Percentiles rank a stretch among this genome's conserved stretches.
These are phyloP conservation scores for Sclerotiophoma versabilis DNA, from an alignment of 2,329 filamentous ascomycete species.

Conservation along the genomic window DNA sequence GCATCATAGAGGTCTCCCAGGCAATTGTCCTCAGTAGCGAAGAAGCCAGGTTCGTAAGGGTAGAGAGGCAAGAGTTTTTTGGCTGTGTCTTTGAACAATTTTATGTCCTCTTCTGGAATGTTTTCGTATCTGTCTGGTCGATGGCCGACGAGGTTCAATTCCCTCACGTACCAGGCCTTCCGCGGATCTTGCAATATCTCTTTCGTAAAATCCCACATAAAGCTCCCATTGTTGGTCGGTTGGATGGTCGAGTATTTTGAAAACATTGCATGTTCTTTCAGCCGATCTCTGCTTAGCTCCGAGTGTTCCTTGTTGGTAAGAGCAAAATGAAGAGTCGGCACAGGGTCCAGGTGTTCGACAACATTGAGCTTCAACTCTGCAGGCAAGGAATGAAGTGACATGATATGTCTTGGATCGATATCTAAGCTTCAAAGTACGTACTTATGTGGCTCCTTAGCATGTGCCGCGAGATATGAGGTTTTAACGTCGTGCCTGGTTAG, in stretches of 20 bases:
- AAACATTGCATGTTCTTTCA: slow-evolving; percentile 18
- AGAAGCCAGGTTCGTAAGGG: not conserved
- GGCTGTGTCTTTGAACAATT: slow-evolving; percentile 8
- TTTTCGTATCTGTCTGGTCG: slow-evolving; percentile 4
- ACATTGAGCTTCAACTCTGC: slow-evolving; percentile 22
- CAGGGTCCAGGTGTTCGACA: slow-evolving; percentile 19
- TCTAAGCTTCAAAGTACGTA: not conserved
- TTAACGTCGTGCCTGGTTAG: not conserved
- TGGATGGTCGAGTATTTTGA: slow-evolving; percentile 12
- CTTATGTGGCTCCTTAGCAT: not conserved
- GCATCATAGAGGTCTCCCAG: not conserved
- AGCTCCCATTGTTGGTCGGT: not conserved
- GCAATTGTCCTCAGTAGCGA: not conserved
- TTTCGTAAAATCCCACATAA: slow-evolving; percentile 17
- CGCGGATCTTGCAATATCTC: slow-evolving; percentile 19
- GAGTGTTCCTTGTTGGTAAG: slow-evolving; percentile 19
- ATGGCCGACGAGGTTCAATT: slow-evolving; percentile 19
- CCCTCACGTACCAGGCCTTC: slow-evolving; percentile 25
- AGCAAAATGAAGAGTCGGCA: slow-evolving; percentile 21
- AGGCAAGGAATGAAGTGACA: slow-evolving; percentile 19
- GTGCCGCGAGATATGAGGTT: not conserved
- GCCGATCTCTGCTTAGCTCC: slow-evolving; percentile 3
- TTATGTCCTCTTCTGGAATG: slow-evolving; percentile 10
- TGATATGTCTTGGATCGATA: not conserved
- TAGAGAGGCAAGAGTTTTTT: slow-evolving; percentile 8